Base-by-base conservation (phyloP, 192 early-diverging fungal species). In the Entomortierella parvispora region DNA sequence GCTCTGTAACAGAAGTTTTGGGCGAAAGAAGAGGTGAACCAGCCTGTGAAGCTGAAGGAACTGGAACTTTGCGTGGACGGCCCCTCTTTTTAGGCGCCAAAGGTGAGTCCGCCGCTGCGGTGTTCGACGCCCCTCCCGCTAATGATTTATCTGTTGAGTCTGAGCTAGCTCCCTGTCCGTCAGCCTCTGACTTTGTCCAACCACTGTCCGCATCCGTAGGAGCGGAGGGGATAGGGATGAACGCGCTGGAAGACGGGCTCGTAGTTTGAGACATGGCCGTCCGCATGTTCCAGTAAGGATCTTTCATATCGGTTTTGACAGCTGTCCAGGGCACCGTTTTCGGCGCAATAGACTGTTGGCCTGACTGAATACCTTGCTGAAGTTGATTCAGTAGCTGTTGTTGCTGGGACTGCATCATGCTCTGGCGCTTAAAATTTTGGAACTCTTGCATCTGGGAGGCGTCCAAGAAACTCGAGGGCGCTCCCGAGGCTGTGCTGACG, bases 401-500 rank as follows among this genome's bases (percentile, higher is more conserved):
- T 34, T 72, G 70, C 42, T 72, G 43, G 15, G 66, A 57, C 37
- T 66, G 64, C 9, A 49, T 28, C 22, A 58, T 1, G n/a, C 53
- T 76, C 47, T 76, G 72, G 8, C 65, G 58, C 29, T 76, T 61
- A 37, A 76, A 76, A 37, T 63, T 63, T 46, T 76, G 65, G 23
- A 76, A 76, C 59, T 76, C 72, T 43, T 76, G 72, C 59, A 76
- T 76, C 11, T 67, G 65, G 3, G 72, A 68, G 10, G 72, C 65
- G 34, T 76, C 65, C n/a, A 76, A 37, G 44, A 76, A 76, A 40
- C 72, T 76, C 0, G 72, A 68, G 4, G 72, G 55, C 71, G 47
- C 55, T 9, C 51, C 55, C 10, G 63, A 32, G 6, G 63, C 47
- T 22, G 3, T 47, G 2, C 2, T 54, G 43, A 28, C n/a, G 15